Conservation (phyloP, 2,329 filamentous ascomycete species). For the Parastagonospora nodorum region DNA sequence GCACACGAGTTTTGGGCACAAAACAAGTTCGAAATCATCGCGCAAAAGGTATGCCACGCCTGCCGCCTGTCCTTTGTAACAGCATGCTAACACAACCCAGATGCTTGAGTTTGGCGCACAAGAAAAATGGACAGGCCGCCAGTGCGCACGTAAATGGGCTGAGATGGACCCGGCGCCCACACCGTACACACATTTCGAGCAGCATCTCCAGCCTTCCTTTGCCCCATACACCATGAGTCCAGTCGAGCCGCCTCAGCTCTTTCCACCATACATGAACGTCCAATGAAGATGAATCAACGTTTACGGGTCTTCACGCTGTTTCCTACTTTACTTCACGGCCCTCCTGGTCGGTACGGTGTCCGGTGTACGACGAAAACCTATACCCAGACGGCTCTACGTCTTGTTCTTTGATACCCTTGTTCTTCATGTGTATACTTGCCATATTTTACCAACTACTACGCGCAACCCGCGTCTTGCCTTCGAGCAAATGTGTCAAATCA, state of each 20-base stretch:
- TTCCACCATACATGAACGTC: slow-evolving; percentile 40
- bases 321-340: not conserved
- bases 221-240: slow-evolving; percentile 45
- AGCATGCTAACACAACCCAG: slow-evolving; percentile 37
- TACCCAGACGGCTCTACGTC: not conserved
- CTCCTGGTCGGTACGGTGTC: not conserved
- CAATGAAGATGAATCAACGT: slow-evolving; percentile 13
- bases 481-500: not conserved
- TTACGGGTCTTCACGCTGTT: not conserved
- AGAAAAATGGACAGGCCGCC: slow-evolving; percentile 57
- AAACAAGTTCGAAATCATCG: slow-evolving; percentile 60
- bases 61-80: no score
- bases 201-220: slow-evolving; percentile 36
- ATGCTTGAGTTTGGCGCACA: slow-evolving; percentile 58
- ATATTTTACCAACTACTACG: not conserved
- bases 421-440: not conserved
- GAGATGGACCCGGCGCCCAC: slow-evolving; percentile 48
- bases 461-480: not conserved
- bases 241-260: slow-evolving; percentile 34
- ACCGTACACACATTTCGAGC: slow-evolving; percentile 42
- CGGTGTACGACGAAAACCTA: slow-evolving; percentile 1
- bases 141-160: slow-evolving; percentile 58
- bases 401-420: slow-evolving; percentile 2
- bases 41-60: slow-evolving; percentile 49
- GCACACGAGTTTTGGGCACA: slow-evolving; percentile 60